These are phyloP conservation scores for Tolypocladium cylindrosporum DNA, from an alignment of 2,329 filamentous ascomycete species.

Conservation along the genomic window DNA sequence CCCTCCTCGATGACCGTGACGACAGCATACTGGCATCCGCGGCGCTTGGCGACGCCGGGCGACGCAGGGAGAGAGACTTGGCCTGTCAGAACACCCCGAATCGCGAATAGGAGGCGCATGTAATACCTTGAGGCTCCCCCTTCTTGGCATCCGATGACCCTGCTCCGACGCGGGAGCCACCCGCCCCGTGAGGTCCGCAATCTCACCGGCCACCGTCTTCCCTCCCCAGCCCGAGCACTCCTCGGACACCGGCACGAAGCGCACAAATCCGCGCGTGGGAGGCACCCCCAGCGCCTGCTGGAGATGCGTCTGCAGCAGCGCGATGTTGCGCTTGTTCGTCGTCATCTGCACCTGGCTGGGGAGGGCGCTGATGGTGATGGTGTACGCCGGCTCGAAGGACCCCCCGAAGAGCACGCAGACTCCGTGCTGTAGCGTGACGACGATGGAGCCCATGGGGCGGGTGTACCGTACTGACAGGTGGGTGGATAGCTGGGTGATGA, in stretches of 20 bases:
- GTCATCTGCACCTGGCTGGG: constrained; percentile 58
- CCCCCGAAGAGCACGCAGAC: constrained; percentile 66
- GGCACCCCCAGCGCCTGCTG: constrained; percentile 58
- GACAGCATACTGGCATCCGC: not conserved
- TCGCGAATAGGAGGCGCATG: not conserved
- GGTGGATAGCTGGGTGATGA: constrained; percentile 64
- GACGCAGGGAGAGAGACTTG: not conserved
- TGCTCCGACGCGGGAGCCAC: not conserved
- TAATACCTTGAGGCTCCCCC: constrained; percentile 4
- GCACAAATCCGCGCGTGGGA: constrained; percentile 58
- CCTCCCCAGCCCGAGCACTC: constrained; percentile 64
- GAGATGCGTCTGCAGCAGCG: constrained; percentile 68
- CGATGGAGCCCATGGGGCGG: constrained; percentile 61
- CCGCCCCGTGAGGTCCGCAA: constrained; percentile 20
- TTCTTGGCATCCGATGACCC: not conserved
- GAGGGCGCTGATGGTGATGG: constrained; percentile 63
- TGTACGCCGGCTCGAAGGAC: constrained; percentile 70
- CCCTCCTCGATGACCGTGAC: not conserved
- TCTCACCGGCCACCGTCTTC: constrained; percentile 57
- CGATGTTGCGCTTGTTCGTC: constrained; percentile 72
- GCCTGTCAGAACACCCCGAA: not conserved
- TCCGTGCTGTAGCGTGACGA: constrained; percentile 67
- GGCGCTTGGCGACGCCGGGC: not conserved
- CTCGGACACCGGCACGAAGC: constrained; percentile 60
- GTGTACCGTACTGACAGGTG: constrained; percentile 67